These are phyloP conservation scores for Corylus heterophylla DNA, from an alignment of 306 rosid genomes.

Conservation along the genomic window DNA sequence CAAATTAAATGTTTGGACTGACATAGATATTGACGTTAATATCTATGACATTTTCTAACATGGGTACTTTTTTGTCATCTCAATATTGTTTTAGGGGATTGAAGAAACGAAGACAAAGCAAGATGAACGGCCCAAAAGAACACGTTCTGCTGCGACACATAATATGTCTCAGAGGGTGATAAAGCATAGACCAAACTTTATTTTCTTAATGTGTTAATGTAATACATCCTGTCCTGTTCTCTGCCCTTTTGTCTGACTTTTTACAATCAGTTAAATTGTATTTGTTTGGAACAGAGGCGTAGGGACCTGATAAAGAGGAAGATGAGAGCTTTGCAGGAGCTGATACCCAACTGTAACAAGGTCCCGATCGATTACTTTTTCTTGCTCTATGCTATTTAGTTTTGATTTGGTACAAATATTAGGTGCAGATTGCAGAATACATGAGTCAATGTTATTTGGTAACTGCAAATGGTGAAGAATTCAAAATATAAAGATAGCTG, in stretches of 20 bases:
- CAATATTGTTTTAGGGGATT: neutral
- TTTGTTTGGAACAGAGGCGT: constrained; percentile 12
- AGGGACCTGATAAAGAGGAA: constrained; percentile 22
- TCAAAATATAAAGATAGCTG: neutral
- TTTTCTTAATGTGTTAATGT: neutral
- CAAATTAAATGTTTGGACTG: neutral
- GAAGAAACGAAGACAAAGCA: neutral
- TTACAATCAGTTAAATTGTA: neutral
- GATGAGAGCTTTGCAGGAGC: constrained; percentile 15
- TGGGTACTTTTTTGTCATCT: neutral
- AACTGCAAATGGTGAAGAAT: neutral
- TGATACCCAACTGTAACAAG: constrained; percentile 34
- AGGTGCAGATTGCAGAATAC: neutral
- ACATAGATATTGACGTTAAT: neutral
- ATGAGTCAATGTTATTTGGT: neutral
- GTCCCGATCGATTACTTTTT: constrained; percentile 1
- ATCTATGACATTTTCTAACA: neutral
- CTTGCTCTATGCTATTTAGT: neutral
- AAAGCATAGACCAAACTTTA: neutral
- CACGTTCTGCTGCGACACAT: constrained; percentile 5
- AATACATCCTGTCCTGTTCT: neutral
- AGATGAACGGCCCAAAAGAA: constrained; percentile 5
- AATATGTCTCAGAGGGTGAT: constrained; percentile 23
- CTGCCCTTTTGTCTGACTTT: neutral
- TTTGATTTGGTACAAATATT: neutral